phyloP scores from a whole-genome alignment of 225 moss, liverwort and hornwort genomes.

The Physcomitrium patens region DNA sequence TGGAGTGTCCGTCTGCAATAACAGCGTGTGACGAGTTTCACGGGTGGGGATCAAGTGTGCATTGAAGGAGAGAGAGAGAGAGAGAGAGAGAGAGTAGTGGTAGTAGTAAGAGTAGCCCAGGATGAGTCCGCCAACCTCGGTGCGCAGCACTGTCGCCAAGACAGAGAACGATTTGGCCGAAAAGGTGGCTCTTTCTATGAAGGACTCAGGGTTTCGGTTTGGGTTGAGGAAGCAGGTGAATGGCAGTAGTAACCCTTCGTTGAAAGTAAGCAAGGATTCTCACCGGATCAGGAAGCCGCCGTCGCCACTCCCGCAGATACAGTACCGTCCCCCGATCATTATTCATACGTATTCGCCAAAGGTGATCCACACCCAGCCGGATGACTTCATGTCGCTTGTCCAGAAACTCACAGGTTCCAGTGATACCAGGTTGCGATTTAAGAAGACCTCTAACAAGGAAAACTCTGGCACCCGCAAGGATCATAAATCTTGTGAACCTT shows the following conservation, averaged over 20 bases:
- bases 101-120: neutral
- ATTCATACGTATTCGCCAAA: slow-evolving; percentile 86
- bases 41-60: neutral
- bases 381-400: slow-evolving; percentile 72
- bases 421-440: slow-evolving; percentile 39
- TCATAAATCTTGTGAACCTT: neutral
- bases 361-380: slow-evolving; percentile 69
- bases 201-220: slow-evolving; percentile 18
- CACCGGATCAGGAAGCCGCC: slow-evolving; percentile 55
- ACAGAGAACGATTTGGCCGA: slow-evolving; percentile 27
- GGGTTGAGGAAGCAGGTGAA: slow-evolving; percentile 37
- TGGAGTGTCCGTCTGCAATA: too few species aligned
- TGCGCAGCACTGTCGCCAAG: slow-evolving; percentile 11
- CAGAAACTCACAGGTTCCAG: slow-evolving; percentile 80
- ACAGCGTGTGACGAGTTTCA: neutral
- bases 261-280: slow-evolving; percentile 51
- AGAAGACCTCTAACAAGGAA: slow-evolving; percentile 28
- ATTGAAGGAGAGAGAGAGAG: too few species aligned
- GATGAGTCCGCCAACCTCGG: slow-evolving; percentile 33
- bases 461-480: neutral
- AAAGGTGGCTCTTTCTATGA: neutral
- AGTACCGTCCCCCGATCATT: slow-evolving; percentile 77
- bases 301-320: slow-evolving; percentile 51
- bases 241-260: neutral
- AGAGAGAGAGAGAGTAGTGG: too few species aligned